These are phyloP conservation scores for Ligustrum vulgare DNA, from an alignment of 257 asterid species.

Conservation along the genomic window DNA sequence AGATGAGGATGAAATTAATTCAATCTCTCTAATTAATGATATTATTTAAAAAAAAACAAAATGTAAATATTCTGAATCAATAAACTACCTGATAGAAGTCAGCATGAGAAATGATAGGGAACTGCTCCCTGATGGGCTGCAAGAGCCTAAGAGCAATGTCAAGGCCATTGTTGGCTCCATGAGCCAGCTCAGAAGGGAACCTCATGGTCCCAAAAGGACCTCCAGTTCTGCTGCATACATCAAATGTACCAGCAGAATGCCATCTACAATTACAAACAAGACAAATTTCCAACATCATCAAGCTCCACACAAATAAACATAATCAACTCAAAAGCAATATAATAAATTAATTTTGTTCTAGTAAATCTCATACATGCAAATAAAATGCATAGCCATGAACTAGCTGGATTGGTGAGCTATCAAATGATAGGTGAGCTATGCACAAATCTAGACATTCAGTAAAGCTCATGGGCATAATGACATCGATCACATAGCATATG, in stretches of 20 bases:
- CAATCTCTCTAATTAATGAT: background rate
- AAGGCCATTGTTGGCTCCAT: conserved; percentile 73
- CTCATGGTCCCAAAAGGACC: conserved; percentile 96
- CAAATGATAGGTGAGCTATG: background rate
- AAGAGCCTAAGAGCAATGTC: conserved; percentile 63
- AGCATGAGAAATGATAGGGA: conserved; percentile 66
- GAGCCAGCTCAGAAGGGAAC: conserved; percentile 60
- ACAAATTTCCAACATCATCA: conserved; percentile 8
- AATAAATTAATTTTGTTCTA: no score
- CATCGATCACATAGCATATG: background rate
- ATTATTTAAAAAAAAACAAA: background rate
- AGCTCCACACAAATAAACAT: background rate
- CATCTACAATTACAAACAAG: conserved; percentile 46
- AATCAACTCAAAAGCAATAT: background rate
- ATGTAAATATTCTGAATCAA: background rate
- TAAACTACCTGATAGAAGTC: conserved; percentile 67
- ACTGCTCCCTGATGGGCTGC: conserved; percentile 74
- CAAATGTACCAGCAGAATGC: conserved; percentile 94
- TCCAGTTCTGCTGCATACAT: conserved; percentile 58
- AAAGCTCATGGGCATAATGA: background rate
- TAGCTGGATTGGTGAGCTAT: background rate
- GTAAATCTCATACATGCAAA: no score
- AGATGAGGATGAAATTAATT: background rate
- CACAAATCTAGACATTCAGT: background rate
- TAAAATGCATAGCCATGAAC: background rate